phyloP scores from a whole-genome alignment of 208 protist genomes.

The Polymyxa betae region DNA sequence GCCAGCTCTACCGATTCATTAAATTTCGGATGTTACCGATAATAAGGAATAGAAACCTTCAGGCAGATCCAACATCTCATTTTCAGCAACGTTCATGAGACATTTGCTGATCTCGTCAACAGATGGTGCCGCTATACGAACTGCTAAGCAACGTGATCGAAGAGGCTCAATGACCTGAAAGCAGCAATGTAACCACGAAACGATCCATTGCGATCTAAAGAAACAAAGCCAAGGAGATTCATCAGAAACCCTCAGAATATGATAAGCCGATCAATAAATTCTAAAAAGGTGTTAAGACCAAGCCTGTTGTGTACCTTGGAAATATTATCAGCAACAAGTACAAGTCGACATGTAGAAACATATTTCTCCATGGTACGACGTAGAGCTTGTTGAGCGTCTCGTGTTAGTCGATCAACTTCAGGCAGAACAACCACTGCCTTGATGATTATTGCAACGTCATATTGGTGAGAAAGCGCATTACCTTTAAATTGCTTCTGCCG shows the following conservation, averaged over 20 bases:
- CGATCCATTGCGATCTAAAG: no score
- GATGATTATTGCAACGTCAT: background rate
- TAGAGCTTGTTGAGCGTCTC: constrained; percentile 95
- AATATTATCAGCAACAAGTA: constrained; percentile 90
- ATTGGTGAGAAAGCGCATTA: background rate
- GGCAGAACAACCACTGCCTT: constrained; percentile 91
- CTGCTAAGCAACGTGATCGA: constrained; percentile 91
- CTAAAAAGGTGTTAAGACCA: background rate
- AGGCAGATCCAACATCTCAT: constrained; percentile 50
- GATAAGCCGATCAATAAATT: no score
- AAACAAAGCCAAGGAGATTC: no score
- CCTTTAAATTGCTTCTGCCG: constrained; percentile 43
- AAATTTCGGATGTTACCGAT: background rate
- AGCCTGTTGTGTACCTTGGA: constrained; percentile 72
- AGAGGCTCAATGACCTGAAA: constrained; percentile 91
- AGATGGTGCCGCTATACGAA: constrained; percentile 92
- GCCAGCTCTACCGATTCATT: constrained; percentile 11
- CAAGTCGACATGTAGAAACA: constrained; percentile 91
- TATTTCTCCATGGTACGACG: constrained; percentile 99
- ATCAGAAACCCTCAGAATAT: no score
- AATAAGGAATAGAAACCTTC: background rate
- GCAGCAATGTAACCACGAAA: no score
- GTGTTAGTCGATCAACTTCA: constrained; percentile 92
- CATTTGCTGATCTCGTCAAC: constrained; percentile 82
- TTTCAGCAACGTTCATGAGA: constrained; percentile 53